Evolutionary conservation across 139 green algal species (phyloP), one percentile per base, ranked within the genome.

Genomic region (Chlamydomonas sp.): DNA sequence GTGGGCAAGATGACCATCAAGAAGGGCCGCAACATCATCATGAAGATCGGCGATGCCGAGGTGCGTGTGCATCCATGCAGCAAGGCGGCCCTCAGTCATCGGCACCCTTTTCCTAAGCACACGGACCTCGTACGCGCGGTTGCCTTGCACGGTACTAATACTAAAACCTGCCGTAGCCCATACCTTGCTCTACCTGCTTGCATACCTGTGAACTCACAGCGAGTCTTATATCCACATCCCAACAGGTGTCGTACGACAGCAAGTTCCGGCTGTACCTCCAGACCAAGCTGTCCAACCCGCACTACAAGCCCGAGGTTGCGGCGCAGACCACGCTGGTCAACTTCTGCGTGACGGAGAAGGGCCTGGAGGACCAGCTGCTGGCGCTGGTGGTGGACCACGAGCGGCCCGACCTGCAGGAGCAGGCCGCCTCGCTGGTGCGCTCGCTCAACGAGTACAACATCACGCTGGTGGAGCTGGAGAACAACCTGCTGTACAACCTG

Each of bases 331-430:
- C 96, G 0, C 82, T 99, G 15, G 92, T 98, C 69, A 97, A 99
- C 92, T 99, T 98, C 93, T 96, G 92, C 77, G 96, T 99, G 7
- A 99, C 97, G 20, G 94, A 97, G 93, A 95, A 94, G 90, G 97
- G 97, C 10, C 90, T 99, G 64, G 31, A 49, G 31, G 31, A 49
- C 31, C 31, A 49, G 31, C 31, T 49, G 31, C 31, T 49, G 31
- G 31, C 97, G 0, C 85, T 94, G 80, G 96, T 98, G 83, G 97
- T 98, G 69, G 93, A 95, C 69, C 96, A 98, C 62, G 96, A 98
- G 91, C 91, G 95, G 3, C 93, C 97, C 4, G 97, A 98, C 84
- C 90, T 99, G 81, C 96, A 97, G 87, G 90, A 94, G 86, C 87
- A 95, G 76, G 93, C 93, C 0, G 83, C 88, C 8, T 83, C 79